Base-by-base conservation (phyloP, 177 flowering plant genomes). In the Vitis hybrid region DNA sequence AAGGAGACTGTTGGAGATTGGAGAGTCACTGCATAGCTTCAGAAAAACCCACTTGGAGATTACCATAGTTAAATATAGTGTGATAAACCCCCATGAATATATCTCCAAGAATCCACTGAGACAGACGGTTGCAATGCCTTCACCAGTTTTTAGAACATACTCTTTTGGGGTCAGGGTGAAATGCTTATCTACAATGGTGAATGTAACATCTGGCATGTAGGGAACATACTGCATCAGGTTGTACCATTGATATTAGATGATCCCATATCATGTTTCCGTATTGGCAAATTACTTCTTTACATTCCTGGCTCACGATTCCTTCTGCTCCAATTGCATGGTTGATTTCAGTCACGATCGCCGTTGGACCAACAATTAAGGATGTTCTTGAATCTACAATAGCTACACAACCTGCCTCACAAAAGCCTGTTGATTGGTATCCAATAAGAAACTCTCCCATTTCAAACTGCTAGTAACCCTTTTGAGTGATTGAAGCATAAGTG, bases 401-500 rank as follows among this genome's bases (percentile, higher is more conserved):
- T 70, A 95, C 80, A 79, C 95, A 93, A 6, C 97, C 95, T 6
- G 69, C 84, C 20, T 66, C 81, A 74, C 98, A 91, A 57, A 85
- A 84, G 52, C 93, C 97, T 75, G 95, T 87, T 71, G 92, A 77
- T 10, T 65, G 58, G 65, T 81, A 80, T 29, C 82, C 94, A 48
- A 93, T 74, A 12, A 88, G 79, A 76, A 93, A 71, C 71, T 93
- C 92, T 20, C 90, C 97, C 94, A 93, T 82, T 26, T 88, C 83
- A 74, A 93, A 81, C 98, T 93, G 96, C 98, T 97, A 94, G 69
- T 94, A 94, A 12, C 94, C 97, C 69, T 90, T 94, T 63, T 72
- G 12, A 53, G 94, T 89, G 16, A 94, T 81, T n/a, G 97, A 93
- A 79, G 87, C 92, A 75, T 90, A 92, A 61, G 87, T 90, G 66